phyloP scores from a whole-genome alignment of 306 rosid species.

The Rosa persica region DNA sequence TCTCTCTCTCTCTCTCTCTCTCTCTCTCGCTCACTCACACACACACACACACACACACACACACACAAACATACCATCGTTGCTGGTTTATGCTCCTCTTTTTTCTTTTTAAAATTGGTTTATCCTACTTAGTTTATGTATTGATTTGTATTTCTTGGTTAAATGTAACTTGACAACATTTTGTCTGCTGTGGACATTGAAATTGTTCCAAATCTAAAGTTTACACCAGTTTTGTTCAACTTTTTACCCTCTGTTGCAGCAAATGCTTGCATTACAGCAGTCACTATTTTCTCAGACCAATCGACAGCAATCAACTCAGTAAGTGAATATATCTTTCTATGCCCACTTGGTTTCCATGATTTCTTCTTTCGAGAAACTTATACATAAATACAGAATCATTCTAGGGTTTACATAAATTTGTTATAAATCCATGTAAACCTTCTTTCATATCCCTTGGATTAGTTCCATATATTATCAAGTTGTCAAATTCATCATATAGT shows the following conservation, averaged over 20 bases:
- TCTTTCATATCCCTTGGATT: not conserved
- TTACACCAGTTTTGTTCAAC: not conserved
- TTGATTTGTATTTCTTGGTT: conserved; percentile 3
- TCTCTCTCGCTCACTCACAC: too few species aligned
- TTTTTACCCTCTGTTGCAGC: conserved; percentile 30
- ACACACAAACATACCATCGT: not conserved
- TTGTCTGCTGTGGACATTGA: not conserved
- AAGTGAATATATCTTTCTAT: conserved; percentile 21
- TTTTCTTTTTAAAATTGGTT: not conserved
- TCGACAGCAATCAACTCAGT: conserved; percentile 52
- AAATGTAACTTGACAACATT: not conserved
- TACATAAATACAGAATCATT: not conserved
- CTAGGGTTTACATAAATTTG: not conserved
- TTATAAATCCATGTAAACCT: not conserved
- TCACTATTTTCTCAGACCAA: conserved; percentile 45
- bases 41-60: not conserved
- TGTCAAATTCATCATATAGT: not conserved
- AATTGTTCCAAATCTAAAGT: not conserved
- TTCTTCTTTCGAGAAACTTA: not conserved
- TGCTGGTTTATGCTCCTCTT: not conserved
- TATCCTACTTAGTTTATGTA: not conserved
- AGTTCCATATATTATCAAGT: not conserved
- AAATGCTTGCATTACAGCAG: conserved; percentile 53
- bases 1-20: not conserved
- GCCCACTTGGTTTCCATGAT: conserved; percentile 7